Base-by-base conservation (phyloP, 768 basidiomycete genomes). In the Lactarius pseudohatsudake region DNA sequence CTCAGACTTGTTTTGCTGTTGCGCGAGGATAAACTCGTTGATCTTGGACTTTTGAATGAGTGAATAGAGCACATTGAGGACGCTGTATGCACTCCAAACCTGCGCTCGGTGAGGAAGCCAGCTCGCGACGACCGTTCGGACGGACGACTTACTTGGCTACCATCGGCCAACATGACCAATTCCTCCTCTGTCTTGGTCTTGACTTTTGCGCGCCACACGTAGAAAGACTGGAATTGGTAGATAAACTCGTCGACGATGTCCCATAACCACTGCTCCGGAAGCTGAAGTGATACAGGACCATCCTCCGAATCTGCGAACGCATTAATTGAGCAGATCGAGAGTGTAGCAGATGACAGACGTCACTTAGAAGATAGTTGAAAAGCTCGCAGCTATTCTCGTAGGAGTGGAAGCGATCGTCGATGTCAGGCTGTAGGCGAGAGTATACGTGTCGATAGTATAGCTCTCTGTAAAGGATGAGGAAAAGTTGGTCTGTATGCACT, bases 261-360 rank as follows among this genome's bases (percentile, higher is more conserved):
- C 94, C 96, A 98, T 9, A 99, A 79, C 96, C 96, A 99, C 76
- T 97, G 95, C 66, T 96, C 93, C 0, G 96, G 96, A 28, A 99
- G 86, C 68, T 96, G 89, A 59, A 98, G 87, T n/a, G 88, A 77
- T 0, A 98, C 94, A 2, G 96, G 96, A 0, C 91, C 92, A 66
- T 97, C 94, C 43, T 67, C 66, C 13, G 94, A 96, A 77, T 98
- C 94, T 94, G 71, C 9, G 11, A 34, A 36, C n/a, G 22, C 61
- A 32, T 64, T 34, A 20, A 43, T 45, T n/a, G 62, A 47, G 57
- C 1, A 5, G 43, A 11, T 3, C 5, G 41, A 28, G 55, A 53
- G 41, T 6, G n/a, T n/a, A 41, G 13, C 22, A 18, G 28, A 4
- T 18, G 61, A 18, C 16, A 34, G 9, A 80, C 90, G 65, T 72